phyloP scores from a whole-genome alignment of 495 filamentous ascomycete species.

The Polyplosphaeria fusca region DNA sequence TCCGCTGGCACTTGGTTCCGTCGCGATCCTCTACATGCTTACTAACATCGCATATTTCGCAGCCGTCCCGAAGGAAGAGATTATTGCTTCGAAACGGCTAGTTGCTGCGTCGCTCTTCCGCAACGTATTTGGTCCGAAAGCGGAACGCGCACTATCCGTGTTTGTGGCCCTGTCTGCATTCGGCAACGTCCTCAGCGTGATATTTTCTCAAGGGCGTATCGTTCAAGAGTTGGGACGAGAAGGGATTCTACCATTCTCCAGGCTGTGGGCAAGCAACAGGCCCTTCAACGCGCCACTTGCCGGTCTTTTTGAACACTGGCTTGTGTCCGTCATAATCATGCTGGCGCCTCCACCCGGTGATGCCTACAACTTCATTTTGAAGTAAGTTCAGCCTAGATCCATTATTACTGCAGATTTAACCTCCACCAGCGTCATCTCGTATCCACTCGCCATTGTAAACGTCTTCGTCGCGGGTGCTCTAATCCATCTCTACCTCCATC shows the following conservation, averaged over 20 bases:
- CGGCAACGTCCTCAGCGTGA: slow-evolving; percentile 67
- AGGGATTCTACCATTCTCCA: slow-evolving; percentile 21
- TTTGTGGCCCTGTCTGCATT: slow-evolving; percentile 71
- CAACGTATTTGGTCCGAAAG: slow-evolving; percentile 61
- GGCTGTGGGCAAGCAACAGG: slow-evolving; percentile 58
- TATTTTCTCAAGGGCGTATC: slow-evolving; percentile 64
- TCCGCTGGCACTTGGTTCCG: slow-evolving; percentile 57
- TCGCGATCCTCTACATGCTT: slow-evolving; percentile 64
- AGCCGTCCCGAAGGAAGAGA: slow-evolving; percentile 61
- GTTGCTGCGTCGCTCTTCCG: slow-evolving; percentile 64
- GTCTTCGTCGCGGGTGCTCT: slow-evolving; percentile 57
- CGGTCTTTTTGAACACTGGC: slow-evolving; percentile 61
- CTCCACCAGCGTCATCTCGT: slow-evolving; percentile 52
- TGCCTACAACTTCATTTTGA: slow-evolving; percentile 55
- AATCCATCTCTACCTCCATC: slow-evolving; percentile 55
- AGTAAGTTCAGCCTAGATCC: slow-evolving; percentile 39
- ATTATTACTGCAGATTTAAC: slow-evolving; percentile 27
- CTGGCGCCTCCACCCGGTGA: slow-evolving; percentile 62
- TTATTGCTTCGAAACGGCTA: slow-evolving; percentile 52
- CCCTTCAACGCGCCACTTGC: slow-evolving; percentile 61
- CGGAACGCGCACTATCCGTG: slow-evolving; percentile 60
- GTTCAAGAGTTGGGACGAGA: slow-evolving; percentile 32
- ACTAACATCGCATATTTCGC: slow-evolving; percentile 73
- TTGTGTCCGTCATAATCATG: slow-evolving; percentile 59
- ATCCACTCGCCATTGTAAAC: slow-evolving; percentile 60